Base-by-base conservation (phyloP, 495 filamentous ascomycete genomes). In the Aspergillus affinis region DNA sequence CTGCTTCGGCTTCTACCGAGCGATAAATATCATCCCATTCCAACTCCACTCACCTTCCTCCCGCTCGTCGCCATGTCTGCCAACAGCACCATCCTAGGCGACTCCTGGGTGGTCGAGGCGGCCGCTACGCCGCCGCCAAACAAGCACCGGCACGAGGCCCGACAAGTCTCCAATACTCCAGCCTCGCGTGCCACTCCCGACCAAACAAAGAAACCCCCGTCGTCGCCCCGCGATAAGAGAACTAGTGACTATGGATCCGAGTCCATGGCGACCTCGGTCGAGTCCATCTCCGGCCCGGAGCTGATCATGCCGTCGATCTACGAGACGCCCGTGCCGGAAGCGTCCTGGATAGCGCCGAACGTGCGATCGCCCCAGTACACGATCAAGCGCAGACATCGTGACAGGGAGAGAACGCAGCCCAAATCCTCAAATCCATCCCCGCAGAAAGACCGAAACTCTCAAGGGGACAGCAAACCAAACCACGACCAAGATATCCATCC, bases 231-330 rank as follows among this genome's bases (percentile, higher is more conserved):
- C 49, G 53, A 41, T 4, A 41, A 6, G 36, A 13, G 13, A 10
- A 4, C 36, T 17, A 41, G 41, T 50, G 50, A 60, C 50, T 57
- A 68, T 60, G 52, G 60, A 30, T 64, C 69, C 12, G 66, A 72
- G 29, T 72, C 73, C 15, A 65, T 68, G 18, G 54, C 61, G 4
- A 67, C 69, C 17, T 73, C 68, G 18, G 54, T 64, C 36, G 75
- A 69, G 13, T 75, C 70, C 46, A 62, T 69, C 49, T 70, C 74
- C 15, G 77, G 77, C 15, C 77, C 76, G 4, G 76, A 80, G 51
- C 70, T 80, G 7, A 71, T 80, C 44, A 80, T 80, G 77, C 77
- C 77, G 2, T 78, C 76, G 5, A 77, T 80, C 23, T 72, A 73
- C 59, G 75, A 76, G 51, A 60, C 65, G 2, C 66, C 72, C 12